These are phyloP conservation scores for Venturia carpophila DNA, from an alignment of 2,329 filamentous ascomycete species.

Conservation along the genomic window DNA sequence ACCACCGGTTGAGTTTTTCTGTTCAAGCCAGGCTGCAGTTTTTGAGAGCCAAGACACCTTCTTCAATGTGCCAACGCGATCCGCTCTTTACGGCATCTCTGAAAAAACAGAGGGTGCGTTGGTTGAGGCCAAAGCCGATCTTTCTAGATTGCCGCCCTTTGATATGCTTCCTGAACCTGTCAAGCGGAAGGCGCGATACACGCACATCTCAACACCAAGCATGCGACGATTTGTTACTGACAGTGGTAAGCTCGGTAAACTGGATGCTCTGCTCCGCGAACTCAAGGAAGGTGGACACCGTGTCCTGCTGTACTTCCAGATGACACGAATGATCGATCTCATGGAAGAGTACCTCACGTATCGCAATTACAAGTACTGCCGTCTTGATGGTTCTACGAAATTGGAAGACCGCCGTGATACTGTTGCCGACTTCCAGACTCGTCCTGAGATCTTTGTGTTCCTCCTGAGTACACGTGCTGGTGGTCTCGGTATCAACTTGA, in stretches of 20 bases:
- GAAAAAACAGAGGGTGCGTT: conserved; percentile 63
- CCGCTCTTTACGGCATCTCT: conserved; percentile 61
- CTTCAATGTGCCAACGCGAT: conserved; percentile 72
- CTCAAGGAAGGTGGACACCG: conserved; percentile 90
- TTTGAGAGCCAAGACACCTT: conserved; percentile 63
- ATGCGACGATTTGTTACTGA: conserved; percentile 98
- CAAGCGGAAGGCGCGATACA: conserved; percentile 76
- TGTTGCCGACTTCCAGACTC: conserved; percentile 90
- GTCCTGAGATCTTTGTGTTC: conserved; percentile 95
- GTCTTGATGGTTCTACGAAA: conserved; percentile 93
- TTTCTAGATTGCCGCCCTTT: conserved; percentile 51
- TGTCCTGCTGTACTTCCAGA: conserved; percentile 97
- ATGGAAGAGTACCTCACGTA: conserved; percentile 99
- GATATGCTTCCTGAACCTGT: conserved; percentile 69
- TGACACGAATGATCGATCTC: conserved; percentile 98
- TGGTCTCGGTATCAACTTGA: conserved; percentile 96
- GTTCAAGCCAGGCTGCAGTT: conserved; percentile 56
- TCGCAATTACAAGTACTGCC: conserved; percentile 97
- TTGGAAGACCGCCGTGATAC: conserved; percentile 94
- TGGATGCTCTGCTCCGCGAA: conserved; percentile 78
- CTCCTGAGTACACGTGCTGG: conserved; percentile 90
- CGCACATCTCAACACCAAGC: conserved; percentile 83
- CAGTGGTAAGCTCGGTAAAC: conserved; percentile 86
- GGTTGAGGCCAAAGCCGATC: conserved; percentile 63
- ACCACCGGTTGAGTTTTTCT: conserved; percentile 75